These are phyloP conservation scores for Chondrus crispus DNA, from an alignment of 23 red algal genomes.

Conservation along the genomic window DNA sequence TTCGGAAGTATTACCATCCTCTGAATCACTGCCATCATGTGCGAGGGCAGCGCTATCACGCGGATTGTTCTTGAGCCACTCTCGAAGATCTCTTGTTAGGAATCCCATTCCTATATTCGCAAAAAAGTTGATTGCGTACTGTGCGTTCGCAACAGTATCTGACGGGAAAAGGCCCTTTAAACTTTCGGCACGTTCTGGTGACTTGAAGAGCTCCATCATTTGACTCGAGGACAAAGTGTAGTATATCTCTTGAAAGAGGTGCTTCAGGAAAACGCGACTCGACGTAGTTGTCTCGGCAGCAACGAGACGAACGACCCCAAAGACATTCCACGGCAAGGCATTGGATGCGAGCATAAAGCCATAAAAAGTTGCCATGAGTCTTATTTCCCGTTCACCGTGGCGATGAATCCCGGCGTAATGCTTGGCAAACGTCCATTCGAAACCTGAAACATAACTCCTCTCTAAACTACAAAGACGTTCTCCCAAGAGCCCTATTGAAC, in stretches of 20 bases:
- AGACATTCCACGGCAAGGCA: constrained; percentile 75
- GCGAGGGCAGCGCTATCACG: no score
- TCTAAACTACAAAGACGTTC: constrained; percentile 67
- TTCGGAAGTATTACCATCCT: no score
- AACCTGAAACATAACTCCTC: constrained; percentile 39
- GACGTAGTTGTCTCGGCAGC: constrained; percentile 87
- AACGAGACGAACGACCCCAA: constrained; percentile 69
- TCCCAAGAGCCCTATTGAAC: constrained; percentile 66
- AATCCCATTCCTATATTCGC: constrained; percentile 76
- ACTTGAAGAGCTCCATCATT: constrained; percentile 38
- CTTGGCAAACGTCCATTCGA: constrained; percentile 76
- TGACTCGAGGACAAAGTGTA: constrained; percentile 17
- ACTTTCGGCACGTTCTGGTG: constrained; percentile 1
- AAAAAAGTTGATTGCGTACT: constrained; percentile 85
- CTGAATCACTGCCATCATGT: no score
- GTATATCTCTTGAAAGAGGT: constrained; percentile 73
- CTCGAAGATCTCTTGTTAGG: constrained; percentile 77
- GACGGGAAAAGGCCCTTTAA: constrained; percentile 77
- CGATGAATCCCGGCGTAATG: constrained; percentile 83
- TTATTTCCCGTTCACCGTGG: constrained; percentile 65
- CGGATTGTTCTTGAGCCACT: no score
- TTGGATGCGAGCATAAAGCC: constrained; percentile 64
- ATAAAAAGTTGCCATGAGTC: constrained; percentile 79
- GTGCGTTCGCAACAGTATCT: constrained; percentile 41
- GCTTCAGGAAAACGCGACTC: constrained; percentile 86